phyloP scores from a whole-genome alignment of 257 asterid genomes.

The Osmanthus fragrans region DNA sequence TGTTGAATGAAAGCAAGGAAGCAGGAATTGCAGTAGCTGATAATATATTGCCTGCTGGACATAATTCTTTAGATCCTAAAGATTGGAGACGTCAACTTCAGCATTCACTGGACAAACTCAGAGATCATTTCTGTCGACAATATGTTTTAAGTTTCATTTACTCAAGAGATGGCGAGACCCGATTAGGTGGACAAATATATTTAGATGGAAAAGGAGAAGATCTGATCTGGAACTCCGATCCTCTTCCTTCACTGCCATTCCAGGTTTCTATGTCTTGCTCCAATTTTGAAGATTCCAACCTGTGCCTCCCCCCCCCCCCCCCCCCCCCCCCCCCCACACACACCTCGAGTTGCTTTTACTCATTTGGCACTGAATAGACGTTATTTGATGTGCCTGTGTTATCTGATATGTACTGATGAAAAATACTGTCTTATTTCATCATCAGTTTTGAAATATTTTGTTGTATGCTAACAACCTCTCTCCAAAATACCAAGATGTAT shows the following conservation, averaged over 20 bases:
- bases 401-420: neutral
- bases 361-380: neutral
- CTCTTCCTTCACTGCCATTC: constrained; percentile 94
- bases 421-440: neutral
- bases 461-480: neutral
- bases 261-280: constrained; percentile 53
- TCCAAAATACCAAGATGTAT: neutral
- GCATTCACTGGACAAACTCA: constrained; percentile 88
- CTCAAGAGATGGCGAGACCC: constrained; percentile 91
- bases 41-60: constrained; percentile 53
- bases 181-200: constrained; percentile 89
- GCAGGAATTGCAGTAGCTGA: constrained; percentile 54
- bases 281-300: neutral
- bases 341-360: neutral
- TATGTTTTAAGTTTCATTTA: constrained; percentile 84
- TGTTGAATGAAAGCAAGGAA: constrained; percentile 81
- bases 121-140: constrained; percentile 89
- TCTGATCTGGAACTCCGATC: constrained; percentile 62
- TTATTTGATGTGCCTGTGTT: neutral
- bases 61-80: constrained; percentile 62
- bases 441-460: neutral
- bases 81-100: constrained; percentile 98
- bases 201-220: constrained; percentile 69
- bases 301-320: constrained; percentile 18
- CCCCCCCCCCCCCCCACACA: neutral